Conservation (phyloP, 257 asterid genomes). For the Solanum megistacrolobum region DNA sequence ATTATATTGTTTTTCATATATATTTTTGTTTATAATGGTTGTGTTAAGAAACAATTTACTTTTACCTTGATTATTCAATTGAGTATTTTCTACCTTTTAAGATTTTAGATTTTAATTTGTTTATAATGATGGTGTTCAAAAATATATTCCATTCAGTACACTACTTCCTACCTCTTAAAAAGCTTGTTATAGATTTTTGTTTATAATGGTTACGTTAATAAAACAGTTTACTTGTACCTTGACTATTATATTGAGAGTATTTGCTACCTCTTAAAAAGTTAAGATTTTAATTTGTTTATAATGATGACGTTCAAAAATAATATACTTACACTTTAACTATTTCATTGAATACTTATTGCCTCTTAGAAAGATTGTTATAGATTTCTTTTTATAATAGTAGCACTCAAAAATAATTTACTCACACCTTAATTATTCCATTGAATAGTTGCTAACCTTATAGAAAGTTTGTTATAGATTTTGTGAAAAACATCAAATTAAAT, state of each 20-base stretch:
- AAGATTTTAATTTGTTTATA: background rate
- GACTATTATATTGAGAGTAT: background rate
- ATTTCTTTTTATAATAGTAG: background rate
- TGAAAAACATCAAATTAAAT: background rate
- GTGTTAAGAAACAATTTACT: background rate
- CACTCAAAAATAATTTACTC: background rate
- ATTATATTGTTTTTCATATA: too few relatives aligned
- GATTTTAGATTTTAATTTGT: background rate
- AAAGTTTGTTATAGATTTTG: background rate
- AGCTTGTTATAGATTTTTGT: background rate
- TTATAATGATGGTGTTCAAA: background rate
- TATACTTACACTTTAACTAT: background rate
- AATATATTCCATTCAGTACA: background rate
- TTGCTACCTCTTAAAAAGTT: background rate
- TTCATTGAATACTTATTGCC: fast-evolving
- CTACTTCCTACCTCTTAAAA: background rate
- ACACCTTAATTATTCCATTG: background rate
- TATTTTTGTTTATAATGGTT: background rate
- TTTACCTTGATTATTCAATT: background rate
- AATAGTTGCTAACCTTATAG: background rate
- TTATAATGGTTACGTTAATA: background rate
- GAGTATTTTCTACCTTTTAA: background rate
- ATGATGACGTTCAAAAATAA: too few relatives aligned
- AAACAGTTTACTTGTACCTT: background rate
- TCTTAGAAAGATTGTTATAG: background rate